Percentiles rank a stretch among this genome's conserved stretches.
Evolutionary conservation across 306 rosid species (phyloP).

Genomic region (Pueraria montana): DNA sequence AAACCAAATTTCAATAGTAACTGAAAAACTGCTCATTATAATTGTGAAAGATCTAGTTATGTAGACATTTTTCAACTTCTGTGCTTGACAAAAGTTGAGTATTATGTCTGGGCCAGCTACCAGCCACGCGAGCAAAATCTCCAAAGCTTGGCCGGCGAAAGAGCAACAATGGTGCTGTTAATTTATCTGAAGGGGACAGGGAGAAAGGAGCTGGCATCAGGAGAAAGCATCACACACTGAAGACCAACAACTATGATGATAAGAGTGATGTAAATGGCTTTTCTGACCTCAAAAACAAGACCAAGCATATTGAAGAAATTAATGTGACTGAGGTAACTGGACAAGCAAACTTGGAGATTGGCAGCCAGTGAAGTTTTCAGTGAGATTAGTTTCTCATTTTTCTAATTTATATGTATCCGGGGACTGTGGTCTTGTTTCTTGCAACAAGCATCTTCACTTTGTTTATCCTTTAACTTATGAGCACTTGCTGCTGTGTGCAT

Average conservation of each 20-base stretch:
- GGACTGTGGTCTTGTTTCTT: constrained; percentile 53
- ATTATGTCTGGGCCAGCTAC: constrained; percentile 63
- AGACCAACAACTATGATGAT: constrained; percentile 45
- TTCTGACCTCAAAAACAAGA: constrained; percentile 52
- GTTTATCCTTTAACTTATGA: constrained; percentile 59
- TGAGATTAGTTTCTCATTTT: constrained; percentile 49
- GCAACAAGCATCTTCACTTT: constrained; percentile 56
- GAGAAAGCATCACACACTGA: constrained; percentile 53
- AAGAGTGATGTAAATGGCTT: constrained; percentile 48
- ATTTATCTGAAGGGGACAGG: constrained; percentile 52
- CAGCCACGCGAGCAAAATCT: constrained; percentile 97
- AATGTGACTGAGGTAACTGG: constrained; percentile 51
- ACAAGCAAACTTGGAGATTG: constrained; percentile 59
- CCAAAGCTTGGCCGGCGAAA: constrained; percentile 95
- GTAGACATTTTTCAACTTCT: constrained; percentile 29
- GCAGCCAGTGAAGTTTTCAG: constrained; percentile 56
- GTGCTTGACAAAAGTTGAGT: constrained; percentile 44
- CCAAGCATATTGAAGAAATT: constrained; percentile 52
- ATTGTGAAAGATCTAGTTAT: constrained; percentile 38
- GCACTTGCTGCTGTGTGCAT: constrained; percentile 69
- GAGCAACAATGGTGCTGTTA: constrained; percentile 61
- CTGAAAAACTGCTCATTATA: constrained; percentile 23
- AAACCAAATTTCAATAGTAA: constrained; percentile 29
- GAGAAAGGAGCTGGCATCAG: constrained; percentile 56
- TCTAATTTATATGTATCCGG: constrained; percentile 59